Conservation (phyloP, 345 rosid species). For the Lenwebbia sp. region DNA sequence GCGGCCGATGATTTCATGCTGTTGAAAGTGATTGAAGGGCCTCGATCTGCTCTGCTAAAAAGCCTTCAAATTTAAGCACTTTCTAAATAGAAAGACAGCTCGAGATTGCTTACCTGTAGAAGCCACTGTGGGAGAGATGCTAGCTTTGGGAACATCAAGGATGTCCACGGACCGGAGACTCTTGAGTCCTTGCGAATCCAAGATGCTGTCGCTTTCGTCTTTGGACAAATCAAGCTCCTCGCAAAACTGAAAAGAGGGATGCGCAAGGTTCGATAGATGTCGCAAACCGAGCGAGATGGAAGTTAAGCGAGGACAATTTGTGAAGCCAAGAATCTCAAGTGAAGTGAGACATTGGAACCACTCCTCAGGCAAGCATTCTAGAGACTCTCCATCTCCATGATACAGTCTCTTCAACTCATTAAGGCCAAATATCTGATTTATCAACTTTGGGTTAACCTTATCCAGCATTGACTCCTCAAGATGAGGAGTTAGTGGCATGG, state of each 20-base stretch:
- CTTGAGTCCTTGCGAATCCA: not conserved
- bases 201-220: not conserved
- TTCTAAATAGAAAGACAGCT: slow-evolving; percentile 5
- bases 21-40: not conserved
- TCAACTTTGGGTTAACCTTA: not conserved
- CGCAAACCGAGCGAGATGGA: not conserved
- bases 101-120: not conserved
- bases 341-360: not conserved
- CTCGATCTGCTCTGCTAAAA: not conserved
- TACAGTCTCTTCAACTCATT: slow-evolving; percentile 3
- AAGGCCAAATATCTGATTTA: slow-evolving; percentile 6
- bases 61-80: slow-evolving; percentile 2
- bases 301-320: not conserved
- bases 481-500: not conserved
- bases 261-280: not conserved
- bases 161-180: slow-evolving; percentile 6
- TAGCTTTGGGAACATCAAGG: slow-evolving; percentile 3
- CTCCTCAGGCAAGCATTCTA: slow-evolving; percentile 1
- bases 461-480: not conserved
- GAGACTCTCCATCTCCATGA: not conserved
- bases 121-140: slow-evolving; percentile 7
- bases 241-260: not conserved
- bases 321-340: slow-evolving; percentile 3
- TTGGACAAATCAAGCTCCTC: not conserved
- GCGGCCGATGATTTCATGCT: not conserved